Base-by-base conservation (phyloP, 2,329 filamentous ascomycete species). In the Penicillium sclerotigenum region DNA sequence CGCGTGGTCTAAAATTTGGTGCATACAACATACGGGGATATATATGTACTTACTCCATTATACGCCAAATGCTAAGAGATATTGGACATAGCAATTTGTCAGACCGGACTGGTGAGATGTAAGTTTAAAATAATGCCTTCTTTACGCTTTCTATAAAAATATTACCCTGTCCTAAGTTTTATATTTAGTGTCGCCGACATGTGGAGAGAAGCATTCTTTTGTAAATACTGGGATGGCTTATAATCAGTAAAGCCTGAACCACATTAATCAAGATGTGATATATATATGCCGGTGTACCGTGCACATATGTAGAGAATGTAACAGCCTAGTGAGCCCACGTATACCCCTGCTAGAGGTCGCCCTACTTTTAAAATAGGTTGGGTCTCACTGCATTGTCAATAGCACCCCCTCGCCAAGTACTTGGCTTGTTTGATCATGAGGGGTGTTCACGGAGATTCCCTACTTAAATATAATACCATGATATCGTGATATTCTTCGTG, bases 341-440 rank as follows among this genome's bases (percentile, higher is more conserved):
- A 41, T 22, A 37, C 4, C 7, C 20, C 11, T 29, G 34, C 43
- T 29, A 46, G 31, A 47, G 26, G 31, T 31, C 36, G 51, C 51
- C 51, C 34, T 47, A 18, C n/a, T 33, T 31, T 40, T 34, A 26
- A 38, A 47, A 38, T 47, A 29, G 51, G 18, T 53, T 53, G 43
- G 51, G 51, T 41, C 33, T 48, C 42, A 48, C n/a, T 53, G 51
- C 51, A 53, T 47, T 13, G 26, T 28, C 51, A 47, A 48, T 34
- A 53, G 51, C 34, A 53, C 42, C 20, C 26, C n/a, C 5, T 20
- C n/a, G 34, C 28, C 31, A 18, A 36, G 45, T 29, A 48, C 33
- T 37, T 41, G 34, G 51, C 51, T 26, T 5, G 22, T 45, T 43
- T 28, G 20, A n/a, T 28, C 38, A 52, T 26, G 24, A 29, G n/a